Evolutionary conservation across 371 early-diverging fungal species (phyloP), one percentile per base, ranked within the genome.

Genomic region (Mortierella sp.): DNA sequence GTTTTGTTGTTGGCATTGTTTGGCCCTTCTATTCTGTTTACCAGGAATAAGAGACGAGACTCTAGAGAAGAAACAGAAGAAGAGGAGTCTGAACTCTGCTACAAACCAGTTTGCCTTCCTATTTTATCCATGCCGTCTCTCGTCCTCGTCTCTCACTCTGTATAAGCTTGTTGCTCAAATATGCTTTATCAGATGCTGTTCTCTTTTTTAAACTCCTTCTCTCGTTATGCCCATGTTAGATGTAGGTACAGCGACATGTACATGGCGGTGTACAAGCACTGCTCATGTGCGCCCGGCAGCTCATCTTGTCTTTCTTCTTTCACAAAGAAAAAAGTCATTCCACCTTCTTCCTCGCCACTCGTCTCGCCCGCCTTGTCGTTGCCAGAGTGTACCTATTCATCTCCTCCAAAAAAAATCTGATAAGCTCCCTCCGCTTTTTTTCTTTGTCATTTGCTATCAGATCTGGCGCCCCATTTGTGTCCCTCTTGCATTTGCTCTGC

Each of bases 101-200:
- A 16, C 26, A 68, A 76, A 70, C 76, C 70, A 65, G 76, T 70
- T 65, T 76, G 63, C 63, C 31, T 63, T 63, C 63, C 63, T 63
- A 34, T 31, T 63, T 63, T 26, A 31, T 60, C 16, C 63, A 31
- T 16, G 13, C 63, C 28, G 34, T 70, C 7, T 70, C 6, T 26
- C 47, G 42, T n/a, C 3, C 13, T 65, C 16, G 42, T 47, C 16
- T 63, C 0, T 28, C 58, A 10, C 55, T 28, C 0, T 13, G 48
- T 11, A 48, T 2, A 50, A 50, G 50, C 50, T 50, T 50, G 50
- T 50, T 50, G 47, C 47, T 50, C 16, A 38, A 50, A 16, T 3
- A 50, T 13, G 19, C 48, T 3, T 54, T 70, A 31, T 70, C 70
- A 38, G 34, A 68, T 68, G 38, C 24, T 68, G 11, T 16, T 58